Conservation (phyloP, 2,329 filamentous ascomycete genomes). For the Aspergillus unguis region DNA sequence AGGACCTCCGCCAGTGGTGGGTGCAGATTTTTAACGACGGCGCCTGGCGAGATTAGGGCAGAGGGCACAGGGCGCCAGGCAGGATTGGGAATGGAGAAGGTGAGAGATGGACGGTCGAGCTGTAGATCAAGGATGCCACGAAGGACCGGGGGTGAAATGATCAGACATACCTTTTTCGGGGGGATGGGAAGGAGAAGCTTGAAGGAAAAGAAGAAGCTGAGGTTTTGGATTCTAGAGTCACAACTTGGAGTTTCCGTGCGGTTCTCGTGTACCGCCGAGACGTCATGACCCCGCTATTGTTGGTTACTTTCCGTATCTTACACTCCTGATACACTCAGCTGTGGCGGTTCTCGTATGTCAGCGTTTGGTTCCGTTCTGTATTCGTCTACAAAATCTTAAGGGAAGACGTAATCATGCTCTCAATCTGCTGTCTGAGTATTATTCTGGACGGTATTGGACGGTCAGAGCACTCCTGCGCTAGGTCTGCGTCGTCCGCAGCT, state of each 20-base stretch:
- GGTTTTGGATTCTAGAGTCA: constrained; percentile 1
- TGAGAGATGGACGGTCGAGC: background rate
- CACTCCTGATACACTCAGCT: background rate
- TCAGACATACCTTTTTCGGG: constrained; percentile 8
- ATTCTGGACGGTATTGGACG: constrained; percentile 1
- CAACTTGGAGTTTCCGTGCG: background rate
- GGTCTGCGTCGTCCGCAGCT: background rate
- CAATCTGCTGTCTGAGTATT: constrained; percentile 7
- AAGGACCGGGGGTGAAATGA: too few relatives aligned
- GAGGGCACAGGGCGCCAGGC: constrained; percentile 22
- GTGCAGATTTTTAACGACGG: constrained; percentile 21
- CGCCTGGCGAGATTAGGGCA: constrained; percentile 22
- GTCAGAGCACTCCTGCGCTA: constrained; percentile 2
- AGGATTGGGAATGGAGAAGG: constrained; percentile 9
- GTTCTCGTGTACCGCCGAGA: constrained; percentile 6
- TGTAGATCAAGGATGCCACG: too few relatives aligned
- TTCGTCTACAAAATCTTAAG: background rate
- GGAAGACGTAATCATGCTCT: background rate
- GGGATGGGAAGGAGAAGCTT: background rate
- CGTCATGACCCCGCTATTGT: background rate
- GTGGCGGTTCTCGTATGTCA: constrained; percentile 10
- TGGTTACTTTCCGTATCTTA: background rate
- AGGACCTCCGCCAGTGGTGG: constrained; percentile 10
- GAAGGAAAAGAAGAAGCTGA: background rate
- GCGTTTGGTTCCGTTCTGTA: constrained; percentile 9